phyloP scores from a whole-genome alignment of 768 basidiomycete species.

The Rubroboletus pulcherrimus region DNA sequence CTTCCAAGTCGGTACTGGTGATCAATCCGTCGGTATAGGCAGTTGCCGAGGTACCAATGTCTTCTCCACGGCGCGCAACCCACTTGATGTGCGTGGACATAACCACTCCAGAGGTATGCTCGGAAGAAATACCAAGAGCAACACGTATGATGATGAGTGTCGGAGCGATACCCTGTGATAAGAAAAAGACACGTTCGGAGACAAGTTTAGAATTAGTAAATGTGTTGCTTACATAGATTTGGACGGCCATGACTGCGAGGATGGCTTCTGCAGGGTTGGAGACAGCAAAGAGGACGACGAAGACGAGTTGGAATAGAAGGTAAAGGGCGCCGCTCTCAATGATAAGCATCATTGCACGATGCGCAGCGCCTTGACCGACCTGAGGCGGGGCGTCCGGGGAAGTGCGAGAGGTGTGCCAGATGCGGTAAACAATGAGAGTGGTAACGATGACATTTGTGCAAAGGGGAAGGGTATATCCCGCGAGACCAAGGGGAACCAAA shows the following conservation, averaged over 20 bases:
- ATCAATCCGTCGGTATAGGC: slow-evolving; percentile 19
- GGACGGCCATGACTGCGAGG: slow-evolving; percentile 35
- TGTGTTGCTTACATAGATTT: slow-evolving; percentile 36
- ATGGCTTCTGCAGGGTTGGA: slow-evolving; percentile 34
- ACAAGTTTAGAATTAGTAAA: not conserved
- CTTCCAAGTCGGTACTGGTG: slow-evolving; percentile 20
- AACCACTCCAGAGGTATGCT: slow-evolving; percentile 13
- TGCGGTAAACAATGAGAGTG: slow-evolving; percentile 37
- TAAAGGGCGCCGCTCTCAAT: slow-evolving; percentile 41
- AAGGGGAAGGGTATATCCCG: slow-evolving; percentile 37
- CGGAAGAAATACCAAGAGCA: slow-evolving; percentile 29
- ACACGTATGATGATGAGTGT: slow-evolving; percentile 37
- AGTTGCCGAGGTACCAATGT: slow-evolving; percentile 15
- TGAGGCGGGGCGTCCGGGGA: slow-evolving; percentile 7
- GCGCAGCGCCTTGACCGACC: slow-evolving; percentile 14
- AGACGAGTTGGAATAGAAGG: slow-evolving; percentile 37
- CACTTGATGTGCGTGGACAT: slow-evolving; percentile 26
- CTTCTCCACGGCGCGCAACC: slow-evolving; percentile 11
- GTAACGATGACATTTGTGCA: slow-evolving; percentile 42
- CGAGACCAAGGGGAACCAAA: slow-evolving; percentile 35
- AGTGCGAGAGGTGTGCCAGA: slow-evolving; percentile 30
- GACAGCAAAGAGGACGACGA: slow-evolving; percentile 37
- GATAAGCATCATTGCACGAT: slow-evolving; percentile 33
- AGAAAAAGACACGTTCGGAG: not conserved
- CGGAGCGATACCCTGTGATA: slow-evolving; percentile 31